Evolutionary conservation across 495 filamentous ascomycete genomes (phyloP).

Genomic region (Neurospora sp.): DNA sequence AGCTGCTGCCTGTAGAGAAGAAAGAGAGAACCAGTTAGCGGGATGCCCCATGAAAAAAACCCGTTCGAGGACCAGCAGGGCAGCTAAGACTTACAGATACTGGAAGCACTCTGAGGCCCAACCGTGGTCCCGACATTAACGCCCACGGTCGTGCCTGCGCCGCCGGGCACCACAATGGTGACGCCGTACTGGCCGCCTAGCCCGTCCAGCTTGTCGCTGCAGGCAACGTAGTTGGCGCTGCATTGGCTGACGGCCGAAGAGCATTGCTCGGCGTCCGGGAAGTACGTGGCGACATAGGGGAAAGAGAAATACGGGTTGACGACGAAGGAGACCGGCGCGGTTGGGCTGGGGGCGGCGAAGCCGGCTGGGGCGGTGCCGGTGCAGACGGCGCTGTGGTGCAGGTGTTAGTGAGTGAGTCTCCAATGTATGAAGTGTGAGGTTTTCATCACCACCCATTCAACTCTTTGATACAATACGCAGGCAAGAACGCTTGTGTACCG

Average conservation of each 20-base stretch:
- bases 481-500: background rate
- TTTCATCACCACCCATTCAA: background rate
- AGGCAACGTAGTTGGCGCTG: constrained; percentile 51
- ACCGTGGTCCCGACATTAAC: constrained; percentile 22
- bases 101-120: constrained; percentile 41
- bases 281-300: constrained; percentile 55
- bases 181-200: constrained; percentile 44
- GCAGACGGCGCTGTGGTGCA: constrained; percentile 27
- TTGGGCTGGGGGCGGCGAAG: constrained; percentile 33
- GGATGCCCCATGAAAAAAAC: background rate
- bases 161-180: constrained; percentile 50
- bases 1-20: constrained; percentile 15
- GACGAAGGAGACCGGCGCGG: constrained; percentile 32
- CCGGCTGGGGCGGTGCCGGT: constrained; percentile 37
- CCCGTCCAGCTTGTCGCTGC: constrained; percentile 48
- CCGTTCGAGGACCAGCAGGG: background rate
- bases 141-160: constrained; percentile 41
- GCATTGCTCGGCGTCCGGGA: constrained; percentile 52
- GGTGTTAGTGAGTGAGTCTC: background rate
- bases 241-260: constrained; percentile 57
- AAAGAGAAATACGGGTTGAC: constrained; percentile 55
- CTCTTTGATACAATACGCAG: background rate
- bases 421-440: background rate
- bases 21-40: background rate
- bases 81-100: constrained; percentile 41